These are phyloP conservation scores for Trichoderma atrobrunneum DNA, from an alignment of 2,329 filamentous ascomycete species.

Conservation along the genomic window DNA sequence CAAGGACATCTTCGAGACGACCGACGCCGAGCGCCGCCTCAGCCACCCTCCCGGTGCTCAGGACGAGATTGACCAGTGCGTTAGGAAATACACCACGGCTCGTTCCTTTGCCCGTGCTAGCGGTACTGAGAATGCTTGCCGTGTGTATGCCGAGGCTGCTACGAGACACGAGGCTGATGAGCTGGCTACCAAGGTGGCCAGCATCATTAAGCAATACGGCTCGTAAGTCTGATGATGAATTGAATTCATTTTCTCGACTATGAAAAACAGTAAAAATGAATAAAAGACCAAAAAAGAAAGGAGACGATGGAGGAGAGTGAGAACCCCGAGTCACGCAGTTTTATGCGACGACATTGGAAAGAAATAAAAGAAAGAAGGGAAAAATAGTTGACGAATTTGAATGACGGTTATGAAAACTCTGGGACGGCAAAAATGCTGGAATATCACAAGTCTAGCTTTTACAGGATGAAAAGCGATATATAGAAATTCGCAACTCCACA, in stretches of 20 bases:
- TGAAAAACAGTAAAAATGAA: not conserved
- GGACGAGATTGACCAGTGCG: conserved; percentile 78
- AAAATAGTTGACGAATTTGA: not conserved
- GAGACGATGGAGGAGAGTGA: not conserved
- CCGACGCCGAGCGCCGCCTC: conserved; percentile 86
- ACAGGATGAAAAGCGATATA: not conserved
- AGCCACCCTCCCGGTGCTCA: conserved; percentile 77
- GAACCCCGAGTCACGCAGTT: not conserved
- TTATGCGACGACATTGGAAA: conserved; percentile 1
- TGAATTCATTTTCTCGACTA: not conserved
- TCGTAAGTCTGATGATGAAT: conserved; percentile 25
- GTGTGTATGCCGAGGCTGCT: conserved; percentile 93
- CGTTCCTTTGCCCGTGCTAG: conserved; percentile 88
- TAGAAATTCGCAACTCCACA: not conserved
- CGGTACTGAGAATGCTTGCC: conserved; percentile 92
- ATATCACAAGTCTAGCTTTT: not conserved
- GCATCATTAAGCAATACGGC: conserved; percentile 63
- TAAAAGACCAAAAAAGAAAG: not conserved
- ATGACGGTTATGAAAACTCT: conserved; percentile 16
- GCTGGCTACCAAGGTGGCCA: conserved; percentile 77
- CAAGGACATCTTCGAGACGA: conserved; percentile 85
- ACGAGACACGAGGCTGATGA: conserved; percentile 88
- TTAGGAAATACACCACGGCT: conserved; percentile 87
- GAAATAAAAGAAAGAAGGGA: not conserved
- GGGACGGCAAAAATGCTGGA: conserved; percentile 1